phyloP scores from a whole-genome alignment of 1,284 basidiomycete genomes.

The Heliocybe sulcata region DNA sequence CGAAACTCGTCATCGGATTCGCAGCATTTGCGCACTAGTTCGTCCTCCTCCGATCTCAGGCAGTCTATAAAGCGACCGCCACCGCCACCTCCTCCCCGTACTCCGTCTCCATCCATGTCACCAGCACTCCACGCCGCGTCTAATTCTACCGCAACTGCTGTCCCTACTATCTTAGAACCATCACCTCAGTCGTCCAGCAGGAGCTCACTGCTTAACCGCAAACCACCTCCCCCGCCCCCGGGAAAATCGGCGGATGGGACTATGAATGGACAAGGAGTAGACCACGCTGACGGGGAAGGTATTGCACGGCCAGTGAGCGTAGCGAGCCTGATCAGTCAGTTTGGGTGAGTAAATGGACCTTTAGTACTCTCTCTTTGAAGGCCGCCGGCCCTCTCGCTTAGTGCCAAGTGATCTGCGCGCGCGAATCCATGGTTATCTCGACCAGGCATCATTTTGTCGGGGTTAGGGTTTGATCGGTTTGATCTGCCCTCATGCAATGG shows the following conservation, averaged over 20 bases:
- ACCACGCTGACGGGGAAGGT: conserved; percentile 6
- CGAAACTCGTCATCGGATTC: conserved; percentile 12
- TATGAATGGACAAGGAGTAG: conserved; percentile 8
- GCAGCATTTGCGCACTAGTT: conserved; percentile 29
- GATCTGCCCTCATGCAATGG: conserved; percentile 4
- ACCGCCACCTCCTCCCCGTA: conserved; percentile 45
- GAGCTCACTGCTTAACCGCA: conserved; percentile 16
- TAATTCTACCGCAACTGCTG: conserved; percentile 18
- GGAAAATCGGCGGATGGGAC: neutral
- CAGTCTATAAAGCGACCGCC: conserved; percentile 49
- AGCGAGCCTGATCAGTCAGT: conserved; percentile 38
- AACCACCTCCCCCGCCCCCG: conserved; percentile 21
- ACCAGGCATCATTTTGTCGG: neutral
- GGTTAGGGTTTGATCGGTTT: neutral
- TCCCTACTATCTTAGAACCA: conserved; percentile 11
- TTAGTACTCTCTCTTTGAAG: conserved; percentile 6
- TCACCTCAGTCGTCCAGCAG: conserved; percentile 14
- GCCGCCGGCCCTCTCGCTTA: neutral
- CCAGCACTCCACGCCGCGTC: conserved; percentile 38
- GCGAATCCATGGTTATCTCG: neutral
- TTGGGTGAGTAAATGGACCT: conserved; percentile 37
- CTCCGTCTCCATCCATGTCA: conserved; percentile 27
- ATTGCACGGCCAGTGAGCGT: conserved; percentile 21
- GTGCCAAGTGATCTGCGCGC: neutral
- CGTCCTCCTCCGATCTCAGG: conserved; percentile 49